These are phyloP conservation scores for Ormosia emarginata DNA, from an alignment of 306 rosid genomes.

Conservation along the genomic window DNA sequence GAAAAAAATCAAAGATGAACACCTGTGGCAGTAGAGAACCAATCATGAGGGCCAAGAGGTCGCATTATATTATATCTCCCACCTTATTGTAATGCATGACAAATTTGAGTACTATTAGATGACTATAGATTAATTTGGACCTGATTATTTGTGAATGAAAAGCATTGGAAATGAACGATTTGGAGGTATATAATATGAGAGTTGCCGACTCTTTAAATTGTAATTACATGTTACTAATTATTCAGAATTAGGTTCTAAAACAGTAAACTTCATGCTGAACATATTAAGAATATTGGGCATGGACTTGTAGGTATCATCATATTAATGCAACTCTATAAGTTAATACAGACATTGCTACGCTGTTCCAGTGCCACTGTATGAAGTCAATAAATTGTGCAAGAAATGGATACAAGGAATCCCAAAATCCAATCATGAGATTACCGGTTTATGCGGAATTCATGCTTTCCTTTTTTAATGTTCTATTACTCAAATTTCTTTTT, in stretches of 20 bases:
- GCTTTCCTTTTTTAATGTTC: no score
- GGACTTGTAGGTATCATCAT: no score
- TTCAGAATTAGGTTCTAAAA: no score
- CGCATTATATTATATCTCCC: neutral
- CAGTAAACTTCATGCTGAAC: no score
- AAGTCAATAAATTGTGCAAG: neutral
- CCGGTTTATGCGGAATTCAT: no score
- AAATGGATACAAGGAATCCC: neutral
- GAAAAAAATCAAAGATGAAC: neutral
- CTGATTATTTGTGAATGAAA: neutral
- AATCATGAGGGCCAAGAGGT: neutral
- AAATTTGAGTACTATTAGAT: neutral
- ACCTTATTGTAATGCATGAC: no score
- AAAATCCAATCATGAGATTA: neutral
- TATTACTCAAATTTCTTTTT: no score
- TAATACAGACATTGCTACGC: neutral
- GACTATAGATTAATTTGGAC: neutral
- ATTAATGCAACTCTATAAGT: no score
- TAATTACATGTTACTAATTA: no score
- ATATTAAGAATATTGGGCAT: no score
- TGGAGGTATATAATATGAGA: neutral
- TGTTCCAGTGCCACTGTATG: neutral
- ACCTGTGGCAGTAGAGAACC: neutral
- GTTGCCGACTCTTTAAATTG: no score
- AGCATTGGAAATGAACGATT: neutral